Evolutionary conservation across 2,329 filamentous ascomycete genomes (phyloP).

Genomic region (Xylaria sp.): DNA sequence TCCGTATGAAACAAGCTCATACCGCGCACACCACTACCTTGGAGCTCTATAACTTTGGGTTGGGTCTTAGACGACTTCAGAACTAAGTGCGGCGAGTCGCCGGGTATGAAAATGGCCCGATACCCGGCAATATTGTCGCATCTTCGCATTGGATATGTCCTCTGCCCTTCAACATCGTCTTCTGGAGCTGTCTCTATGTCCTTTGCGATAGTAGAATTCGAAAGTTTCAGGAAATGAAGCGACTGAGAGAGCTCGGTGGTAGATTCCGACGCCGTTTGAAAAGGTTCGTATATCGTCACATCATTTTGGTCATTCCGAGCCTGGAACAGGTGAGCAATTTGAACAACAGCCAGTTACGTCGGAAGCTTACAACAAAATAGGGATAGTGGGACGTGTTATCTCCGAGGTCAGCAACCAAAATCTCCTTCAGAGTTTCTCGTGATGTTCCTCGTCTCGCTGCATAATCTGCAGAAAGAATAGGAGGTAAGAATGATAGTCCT

Average conservation of each 20-base stretch:
- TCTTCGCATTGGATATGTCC: conserved; percentile 65
- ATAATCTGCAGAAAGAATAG: conserved; percentile 78
- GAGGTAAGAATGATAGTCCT: conserved; percentile 80
- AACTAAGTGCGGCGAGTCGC: conserved; percentile 82
- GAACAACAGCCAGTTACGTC: not conserved
- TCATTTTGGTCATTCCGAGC: conserved; percentile 84
- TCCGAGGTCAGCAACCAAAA: conserved; percentile 86
- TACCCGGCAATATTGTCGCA: conserved; percentile 79
- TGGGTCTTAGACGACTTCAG: conserved; percentile 82
- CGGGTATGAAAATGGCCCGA: conserved; percentile 84
- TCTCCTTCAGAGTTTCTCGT: conserved; percentile 80
- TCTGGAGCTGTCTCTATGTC: conserved; percentile 61
- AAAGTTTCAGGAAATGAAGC: conserved; percentile 80
- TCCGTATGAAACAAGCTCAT: conserved; percentile 82
- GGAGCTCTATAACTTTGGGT: conserved; percentile 79
- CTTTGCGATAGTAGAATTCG: conserved; percentile 75
- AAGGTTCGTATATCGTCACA: conserved; percentile 87
- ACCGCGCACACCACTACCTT: conserved; percentile 74
- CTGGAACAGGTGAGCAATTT: conserved; percentile 54
- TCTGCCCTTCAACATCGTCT: conserved; percentile 60
- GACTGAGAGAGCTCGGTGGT: conserved; percentile 62
- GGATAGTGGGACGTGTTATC: conserved; percentile 76
- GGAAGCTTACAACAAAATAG: conserved; percentile 78
- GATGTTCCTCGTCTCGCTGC: conserved; percentile 75
- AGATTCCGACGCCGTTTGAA: conserved; percentile 60